Base-by-base conservation (phyloP, 1,139 yeast genomes). In the Pichia sp. region DNA sequence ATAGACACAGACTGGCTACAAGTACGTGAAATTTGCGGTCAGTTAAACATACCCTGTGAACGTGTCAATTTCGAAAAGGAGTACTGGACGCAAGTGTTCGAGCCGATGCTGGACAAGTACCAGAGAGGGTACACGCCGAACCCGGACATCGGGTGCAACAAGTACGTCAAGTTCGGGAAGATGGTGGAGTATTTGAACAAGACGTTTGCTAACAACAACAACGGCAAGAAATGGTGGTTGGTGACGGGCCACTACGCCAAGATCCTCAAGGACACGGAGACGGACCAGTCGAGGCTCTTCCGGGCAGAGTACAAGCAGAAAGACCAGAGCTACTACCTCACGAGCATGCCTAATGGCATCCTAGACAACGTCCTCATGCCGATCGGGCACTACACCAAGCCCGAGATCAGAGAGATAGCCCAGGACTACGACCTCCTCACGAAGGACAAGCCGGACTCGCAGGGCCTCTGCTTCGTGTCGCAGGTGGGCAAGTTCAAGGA, bases 191-290 rank as follows among this genome's bases (percentile, higher is more conserved):
- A 81, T 59, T 65, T 90, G 36, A 67, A 70, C 38, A 46, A 59
- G 0, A 65, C 64, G 47, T 73, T 69, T 52, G 38, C 46, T 1
- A 57, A 57, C 12, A 58, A 63, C 4, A 50, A 53, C 4, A 47
- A 59, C 28, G 45, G 53, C 24, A 46, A 50, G 3, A 66, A 71
- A 40, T 87, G 93, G 84, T 88, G 96, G 96, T 67, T 93, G 15
- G 97, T 89, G 1, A 90, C 97, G 0, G 99, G 99, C 4, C 99
- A 93, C 64, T 93, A 93, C 65, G 83, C 96, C 0, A 69, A 93
- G 47, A 67, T 87, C 4, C 67, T 82, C 67, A 57, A 61, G 32
- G 65, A 66, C 50, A 48, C 56, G 0, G 42, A 51, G 1, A 57
- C 68, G 1, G 68, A 70, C 21, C 34, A 46, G 10, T 57, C 58